Evolutionary conservation across 1,139 yeast genomes (phyloP), one percentile per base, ranked within the genome.

Genomic region (Pichia kudriavzevii): DNA sequence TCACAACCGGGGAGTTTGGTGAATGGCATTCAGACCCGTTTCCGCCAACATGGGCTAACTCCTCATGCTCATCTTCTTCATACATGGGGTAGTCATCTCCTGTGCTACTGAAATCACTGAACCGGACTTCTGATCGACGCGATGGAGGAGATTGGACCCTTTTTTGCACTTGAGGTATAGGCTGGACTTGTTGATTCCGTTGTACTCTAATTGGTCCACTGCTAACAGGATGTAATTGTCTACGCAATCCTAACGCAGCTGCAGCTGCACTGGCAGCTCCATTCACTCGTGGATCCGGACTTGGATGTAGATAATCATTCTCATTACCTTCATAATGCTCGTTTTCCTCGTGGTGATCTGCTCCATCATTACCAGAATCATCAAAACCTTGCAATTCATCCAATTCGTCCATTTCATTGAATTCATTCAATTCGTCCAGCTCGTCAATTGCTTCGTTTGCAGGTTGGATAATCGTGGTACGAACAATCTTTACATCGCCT

Each of bases 401-500:
- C 12, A 27, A n/a, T n/a, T 39, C 39, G 15, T 42, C 48, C 27
- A 46, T 34, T 20, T 48, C 50, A 4, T 35, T 40, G 17, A 42
- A 35, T 14, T 35, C 46, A 15, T 41, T 44, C 17, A 42, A 22
- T 11, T 35, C 45, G 3, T 33, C 44, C 24, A 32, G 41, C 26
- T 42, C 47, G 17, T 43, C 45, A 18, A 40, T 46, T n/a, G 38
- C 31, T 13, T 30, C 27, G 18, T 27, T 19, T 11, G 35, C 17
- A 7, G 43, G 43, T 24, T 40, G 40, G 12, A 40, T 34, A 7
- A 40, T 28, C 2, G 60, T 56, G 2, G 59, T 58, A 30, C 51
- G 52, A 20, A 52, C 52, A 22, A 58, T 48, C 32, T 58, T 60
- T 14, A 48, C 43, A n/a, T 56, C 56, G 16, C 59, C 61, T 34